These are phyloP conservation scores for Dryas drummondii DNA, from an alignment of 306 rosid species.

Conservation along the genomic window DNA sequence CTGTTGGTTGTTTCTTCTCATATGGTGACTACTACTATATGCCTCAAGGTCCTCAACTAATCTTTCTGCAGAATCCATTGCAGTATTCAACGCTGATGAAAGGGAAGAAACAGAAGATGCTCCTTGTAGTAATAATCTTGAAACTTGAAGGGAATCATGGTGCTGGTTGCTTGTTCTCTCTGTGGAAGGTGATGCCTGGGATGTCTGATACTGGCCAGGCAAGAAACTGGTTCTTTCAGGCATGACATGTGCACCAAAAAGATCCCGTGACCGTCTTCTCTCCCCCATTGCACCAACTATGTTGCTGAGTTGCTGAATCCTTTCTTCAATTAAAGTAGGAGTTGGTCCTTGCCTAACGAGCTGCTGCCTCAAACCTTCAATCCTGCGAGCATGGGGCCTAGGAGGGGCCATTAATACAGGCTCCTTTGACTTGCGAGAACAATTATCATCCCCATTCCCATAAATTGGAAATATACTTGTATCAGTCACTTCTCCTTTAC, in stretches of 20 bases:
- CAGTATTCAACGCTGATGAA: constrained; percentile 62
- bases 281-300: constrained; percentile 45
- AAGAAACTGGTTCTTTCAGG: constrained; percentile 32
- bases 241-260: constrained; percentile 14
- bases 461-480: constrained; percentile 58
- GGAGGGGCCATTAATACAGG: constrained; percentile 44
- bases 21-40: constrained; percentile 33
- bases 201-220: constrained; percentile 25
- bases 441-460: constrained; percentile 40
- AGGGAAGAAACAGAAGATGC: constrained; percentile 65
- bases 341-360: constrained; percentile 37
- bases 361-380: constrained; percentile 59
- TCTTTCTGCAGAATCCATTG: constrained; percentile 61
- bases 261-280: constrained; percentile 34
- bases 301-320: constrained; percentile 48
- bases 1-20: constrained; percentile 30
- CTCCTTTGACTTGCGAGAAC: constrained; percentile 22
- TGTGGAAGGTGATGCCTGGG: constrained; percentile 18
- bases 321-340: constrained; percentile 47
- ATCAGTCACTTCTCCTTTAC: constrained; percentile 63
- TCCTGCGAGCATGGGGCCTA: constrained; percentile 60
- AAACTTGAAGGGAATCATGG: constrained; percentile 36
- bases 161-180: constrained; percentile 31
- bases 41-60: constrained; percentile 61
- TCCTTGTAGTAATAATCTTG: constrained; percentile 50